Base-by-base conservation (phyloP, 2,329 filamentous ascomycete species). In the Talaromyces sp. region DNA sequence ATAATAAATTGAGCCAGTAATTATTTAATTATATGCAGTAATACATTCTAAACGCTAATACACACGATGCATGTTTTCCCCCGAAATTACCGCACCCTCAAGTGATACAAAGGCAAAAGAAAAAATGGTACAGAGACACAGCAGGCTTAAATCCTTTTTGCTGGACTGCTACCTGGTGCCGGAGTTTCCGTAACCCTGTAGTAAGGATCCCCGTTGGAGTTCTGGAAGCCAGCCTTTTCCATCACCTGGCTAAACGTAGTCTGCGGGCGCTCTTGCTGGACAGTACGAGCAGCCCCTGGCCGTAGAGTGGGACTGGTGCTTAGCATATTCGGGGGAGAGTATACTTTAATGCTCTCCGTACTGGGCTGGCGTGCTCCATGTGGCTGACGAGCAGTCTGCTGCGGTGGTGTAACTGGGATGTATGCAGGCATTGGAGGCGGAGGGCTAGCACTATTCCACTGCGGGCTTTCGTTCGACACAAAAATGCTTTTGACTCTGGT, bases 271-370 rank as follows among this genome's bases (percentile, higher is more conserved):
- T 65, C 65, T 34, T 59, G 44, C 7, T 68, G 69, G 61, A 68
- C 62, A 40, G 31, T 56, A 8, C 31, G 54, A 56, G 50, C 50
- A 42, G 28, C 42, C 16, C 56, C 56, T 1, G 57, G 57, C 4
- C 42, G 33, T 14, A 59, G 53, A 23, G 52, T 18, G 18, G 42
- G 52, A 40, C 36, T 56, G 16, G 56, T 59, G 4, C 31, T 55
- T 60, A 75, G 69, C 44, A 69, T 68, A 8, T 72, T 72, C 4
- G 73, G 75, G 0, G 79, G 79, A 16, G 78, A 78, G 64, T 79
- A 81, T 4, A 82, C 74, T 57, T 73, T 76, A 64, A 81, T 81
- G 64, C 75, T 81, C 65, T 81, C 79, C 12, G 72, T 78, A 42
- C 75, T 79, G 33, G 68, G 72, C 61, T 71, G 66, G 18, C 69